Evolutionary conservation across 1,284 basidiomycete genomes (phyloP).

Genomic region (Abortiporus biennis): DNA sequence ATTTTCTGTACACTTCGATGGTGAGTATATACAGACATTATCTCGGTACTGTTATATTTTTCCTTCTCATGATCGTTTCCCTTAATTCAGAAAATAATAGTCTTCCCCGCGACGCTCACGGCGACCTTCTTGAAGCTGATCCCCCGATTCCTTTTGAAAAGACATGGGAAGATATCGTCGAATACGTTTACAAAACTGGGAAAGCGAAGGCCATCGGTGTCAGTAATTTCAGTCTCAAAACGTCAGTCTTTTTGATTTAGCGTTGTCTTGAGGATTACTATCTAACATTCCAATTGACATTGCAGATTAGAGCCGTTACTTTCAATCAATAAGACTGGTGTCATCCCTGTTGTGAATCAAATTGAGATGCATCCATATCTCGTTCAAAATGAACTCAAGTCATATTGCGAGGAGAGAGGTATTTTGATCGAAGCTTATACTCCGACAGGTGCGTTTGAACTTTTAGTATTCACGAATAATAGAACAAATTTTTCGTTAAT

Average conservation of each 20-base stretch:
- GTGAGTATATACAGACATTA: conserved; percentile 6
- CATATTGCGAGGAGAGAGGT: conserved; percentile 50
- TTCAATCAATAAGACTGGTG: conserved; percentile 28
- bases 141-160: conserved; percentile 37
- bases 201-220: conserved; percentile 45
- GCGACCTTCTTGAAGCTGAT: conserved; percentile 28
- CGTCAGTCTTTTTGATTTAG: conserved; percentile 26
- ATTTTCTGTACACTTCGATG: conserved; percentile 19
- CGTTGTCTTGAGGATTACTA: too few species aligned
- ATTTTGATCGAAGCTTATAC: conserved; percentile 65
- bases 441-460: conserved; percentile 41
- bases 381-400: conserved; percentile 49
- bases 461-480: background rate
- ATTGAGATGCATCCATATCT: conserved; percentile 56
- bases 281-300: too few species aligned
- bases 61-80: background rate
- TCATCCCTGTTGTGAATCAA: conserved; percentile 62
- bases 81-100: conserved; percentile 14
- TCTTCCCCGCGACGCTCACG: conserved; percentile 16
- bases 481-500: too few species aligned
- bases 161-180: conserved; percentile 55
- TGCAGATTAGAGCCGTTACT: background rate
- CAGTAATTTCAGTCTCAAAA: conserved; percentile 37
- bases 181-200: conserved; percentile 27
- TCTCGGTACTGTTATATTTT: background rate